Conservation (phyloP, 2,329 filamentous ascomycete genomes). For the Xylaria sp. region DNA sequence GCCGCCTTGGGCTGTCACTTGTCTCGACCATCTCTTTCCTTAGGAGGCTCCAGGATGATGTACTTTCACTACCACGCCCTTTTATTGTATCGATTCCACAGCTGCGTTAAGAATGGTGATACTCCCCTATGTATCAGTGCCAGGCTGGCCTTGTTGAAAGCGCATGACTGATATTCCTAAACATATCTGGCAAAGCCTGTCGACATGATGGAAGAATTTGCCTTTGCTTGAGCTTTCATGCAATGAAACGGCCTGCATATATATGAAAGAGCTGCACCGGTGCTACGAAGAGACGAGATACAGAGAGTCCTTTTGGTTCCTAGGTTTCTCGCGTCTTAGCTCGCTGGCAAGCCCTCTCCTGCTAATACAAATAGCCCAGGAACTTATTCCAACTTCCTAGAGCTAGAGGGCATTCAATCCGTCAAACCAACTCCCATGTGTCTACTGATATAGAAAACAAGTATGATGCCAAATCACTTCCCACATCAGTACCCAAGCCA, state of each 20-base stretch:
- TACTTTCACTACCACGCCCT: constrained; percentile 3
- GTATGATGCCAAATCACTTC: constrained; percentile 38
- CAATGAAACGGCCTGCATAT: constrained; percentile 9
- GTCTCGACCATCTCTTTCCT: background rate
- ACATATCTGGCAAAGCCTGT: constrained; percentile 22
- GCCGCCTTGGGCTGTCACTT: background rate
- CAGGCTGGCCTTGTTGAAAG: constrained; percentile 21
- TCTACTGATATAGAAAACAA: constrained; percentile 7
- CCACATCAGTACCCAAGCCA: constrained; percentile 24
- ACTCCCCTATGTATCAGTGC: constrained; percentile 32
- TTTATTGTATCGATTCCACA: background rate
- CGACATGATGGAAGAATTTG: constrained; percentile 5
- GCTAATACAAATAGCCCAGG: constrained; percentile 40
- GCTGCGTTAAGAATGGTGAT: constrained; percentile 17
- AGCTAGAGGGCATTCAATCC: background rate
- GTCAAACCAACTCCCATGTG: constrained; percentile 5
- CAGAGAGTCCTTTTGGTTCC: constrained; percentile 39
- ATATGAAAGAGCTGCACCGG: constrained; percentile 39
- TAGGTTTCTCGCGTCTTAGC: constrained; percentile 37
- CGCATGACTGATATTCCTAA: background rate
- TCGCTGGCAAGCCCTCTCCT: constrained; percentile 2
- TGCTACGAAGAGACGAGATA: constrained; percentile 21
- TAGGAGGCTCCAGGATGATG: background rate
- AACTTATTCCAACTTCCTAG: constrained; percentile 8
- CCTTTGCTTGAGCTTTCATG: constrained; percentile 26